Percentiles rank a stretch among this genome's conserved stretches.
Evolutionary conservation across 495 filamentous ascomycete genomes (phyloP).

Genomic region (Penicillium longicatenatum): DNA sequence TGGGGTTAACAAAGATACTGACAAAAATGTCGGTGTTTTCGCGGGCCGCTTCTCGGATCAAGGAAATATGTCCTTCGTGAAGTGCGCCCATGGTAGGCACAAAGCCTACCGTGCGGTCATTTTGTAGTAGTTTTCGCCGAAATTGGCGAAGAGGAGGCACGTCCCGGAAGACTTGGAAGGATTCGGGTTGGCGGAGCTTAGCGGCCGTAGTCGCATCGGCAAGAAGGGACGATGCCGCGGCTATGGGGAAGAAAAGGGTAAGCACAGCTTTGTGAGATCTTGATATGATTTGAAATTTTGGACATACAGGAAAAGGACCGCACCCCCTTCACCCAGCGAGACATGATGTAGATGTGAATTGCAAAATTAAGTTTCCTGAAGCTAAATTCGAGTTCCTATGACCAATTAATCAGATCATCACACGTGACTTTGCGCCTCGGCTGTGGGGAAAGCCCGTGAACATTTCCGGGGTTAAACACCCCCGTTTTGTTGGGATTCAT

Average conservation of each 20-base stretch:
- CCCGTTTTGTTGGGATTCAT: conserved; percentile 28
- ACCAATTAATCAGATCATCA: neutral
- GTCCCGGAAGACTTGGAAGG: conserved; percentile 72
- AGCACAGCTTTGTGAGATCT: neutral
- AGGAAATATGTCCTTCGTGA: conserved; percentile 84
- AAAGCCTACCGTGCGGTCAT: conserved; percentile 75
- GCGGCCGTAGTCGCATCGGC: conserved; percentile 28
- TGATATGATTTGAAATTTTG: neutral
- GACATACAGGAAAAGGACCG: conserved; percentile 34
- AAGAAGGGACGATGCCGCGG: conserved; percentile 32
- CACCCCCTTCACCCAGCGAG: conserved; percentile 27
- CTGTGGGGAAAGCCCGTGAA: conserved; percentile 10
- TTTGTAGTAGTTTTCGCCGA: conserved; percentile 66
- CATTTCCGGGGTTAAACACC: conserved; percentile 29
- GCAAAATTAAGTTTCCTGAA: neutral
- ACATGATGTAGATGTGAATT: conserved; percentile 23
- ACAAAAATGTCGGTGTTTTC: conserved; percentile 87
- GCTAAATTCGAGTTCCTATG: conserved; percentile 1
- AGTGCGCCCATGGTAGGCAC: conserved; percentile 98
- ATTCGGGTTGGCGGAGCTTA: conserved; percentile 29
- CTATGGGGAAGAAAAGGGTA: conserved; percentile 10
- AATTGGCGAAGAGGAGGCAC: conserved; percentile 69
- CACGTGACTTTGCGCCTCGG: conserved; percentile 23
- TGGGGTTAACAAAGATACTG: conserved; percentile 92
- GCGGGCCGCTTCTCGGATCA: conserved; percentile 81